Evolutionary conservation across 805 yeast species (phyloP).

Genomic region (Tetrapisispora nanseiensis): DNA sequence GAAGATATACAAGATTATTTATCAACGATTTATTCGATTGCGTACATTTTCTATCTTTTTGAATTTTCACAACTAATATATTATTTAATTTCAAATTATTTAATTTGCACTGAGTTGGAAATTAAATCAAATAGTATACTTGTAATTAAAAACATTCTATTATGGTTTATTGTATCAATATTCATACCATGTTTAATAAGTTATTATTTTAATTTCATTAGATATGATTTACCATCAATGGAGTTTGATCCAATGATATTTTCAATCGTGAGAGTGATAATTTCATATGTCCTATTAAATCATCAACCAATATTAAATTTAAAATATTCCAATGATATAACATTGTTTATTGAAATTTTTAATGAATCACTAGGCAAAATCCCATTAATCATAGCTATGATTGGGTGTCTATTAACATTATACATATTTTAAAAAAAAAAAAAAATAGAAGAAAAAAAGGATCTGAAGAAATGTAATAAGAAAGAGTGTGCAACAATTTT

Average conservation of each 20-base stretch:
- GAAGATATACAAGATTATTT: slow-evolving; percentile 21
- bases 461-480: not conserved
- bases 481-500: too few relatives aligned
- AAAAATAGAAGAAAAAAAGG: not conserved
- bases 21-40: slow-evolving; percentile 17
- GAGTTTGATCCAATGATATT: slow-evolving; percentile 26
- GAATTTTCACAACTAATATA: slow-evolving; percentile 12
- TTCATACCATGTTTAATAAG: slow-evolving; percentile 15
- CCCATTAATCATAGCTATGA: slow-evolving; percentile 17
- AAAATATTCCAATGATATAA: not conserved
- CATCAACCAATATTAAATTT: not conserved
- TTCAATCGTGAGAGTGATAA: slow-evolving; percentile 18
- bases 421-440: slow-evolving; percentile 13
- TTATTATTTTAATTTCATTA: slow-evolving; percentile 25
- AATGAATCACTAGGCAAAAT: slow-evolving; percentile 12
- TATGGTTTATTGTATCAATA: slow-evolving; percentile 14
- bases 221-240: slow-evolving; percentile 20
- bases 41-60: slow-evolving; percentile 10
- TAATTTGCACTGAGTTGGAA: slow-evolving; percentile 2
- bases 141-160: slow-evolving; percentile 3
- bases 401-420: slow-evolving; percentile 16
- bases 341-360: not conserved
- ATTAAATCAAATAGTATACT: not conserved
- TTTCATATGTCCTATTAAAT: slow-evolving; percentile 8
- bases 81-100: not conserved